Evolutionary conservation across 257 asterid species (phyloP).

Genomic region (Datura wrightii): DNA sequence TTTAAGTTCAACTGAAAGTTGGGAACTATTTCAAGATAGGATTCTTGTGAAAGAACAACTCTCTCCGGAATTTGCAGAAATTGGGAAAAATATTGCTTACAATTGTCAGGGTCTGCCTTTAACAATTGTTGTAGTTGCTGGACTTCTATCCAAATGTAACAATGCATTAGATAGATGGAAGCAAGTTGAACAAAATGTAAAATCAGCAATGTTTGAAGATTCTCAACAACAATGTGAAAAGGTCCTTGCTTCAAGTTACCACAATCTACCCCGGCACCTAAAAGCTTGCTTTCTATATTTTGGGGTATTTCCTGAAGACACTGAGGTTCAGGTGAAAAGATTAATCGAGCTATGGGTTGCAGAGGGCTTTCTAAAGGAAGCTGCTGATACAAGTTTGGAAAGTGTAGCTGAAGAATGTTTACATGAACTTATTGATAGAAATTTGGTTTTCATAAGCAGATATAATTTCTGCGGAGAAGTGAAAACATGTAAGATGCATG

Average conservation of each 20-base stretch:
- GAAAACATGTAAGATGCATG: conserved; percentile 34
- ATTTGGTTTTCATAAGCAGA: conserved; percentile 19
- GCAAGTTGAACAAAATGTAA: conserved; percentile 7
- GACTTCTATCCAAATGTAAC: neutral
- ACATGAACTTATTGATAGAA: conserved; percentile 33
- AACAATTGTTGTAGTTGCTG: conserved; percentile 7
- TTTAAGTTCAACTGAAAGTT: conserved; percentile 29
- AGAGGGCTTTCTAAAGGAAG: conserved; percentile 32
- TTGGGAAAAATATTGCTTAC: conserved; percentile 17
- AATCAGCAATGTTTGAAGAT: neutral
- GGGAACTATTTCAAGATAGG: conserved; percentile 26
- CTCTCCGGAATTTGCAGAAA: conserved; percentile 14
- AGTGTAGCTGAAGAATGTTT: conserved; percentile 21
- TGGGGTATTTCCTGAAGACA: conserved; percentile 4
- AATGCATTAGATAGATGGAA: conserved; percentile 24
- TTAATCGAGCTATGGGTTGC: conserved; percentile 33
- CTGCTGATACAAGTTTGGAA: neutral
- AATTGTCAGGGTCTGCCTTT: conserved; percentile 30
- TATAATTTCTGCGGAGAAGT: conserved; percentile 10
- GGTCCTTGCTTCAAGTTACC: conserved; percentile 25
- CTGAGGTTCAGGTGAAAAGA: conserved; percentile 28
- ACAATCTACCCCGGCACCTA: conserved; percentile 31
- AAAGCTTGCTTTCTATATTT: neutral
- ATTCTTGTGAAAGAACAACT: neutral
- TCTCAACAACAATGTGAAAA: conserved; percentile 10